Base-by-base conservation (phyloP, 164 flowering plant genomes). In the Kalanchoe fedtschenkoi region DNA sequence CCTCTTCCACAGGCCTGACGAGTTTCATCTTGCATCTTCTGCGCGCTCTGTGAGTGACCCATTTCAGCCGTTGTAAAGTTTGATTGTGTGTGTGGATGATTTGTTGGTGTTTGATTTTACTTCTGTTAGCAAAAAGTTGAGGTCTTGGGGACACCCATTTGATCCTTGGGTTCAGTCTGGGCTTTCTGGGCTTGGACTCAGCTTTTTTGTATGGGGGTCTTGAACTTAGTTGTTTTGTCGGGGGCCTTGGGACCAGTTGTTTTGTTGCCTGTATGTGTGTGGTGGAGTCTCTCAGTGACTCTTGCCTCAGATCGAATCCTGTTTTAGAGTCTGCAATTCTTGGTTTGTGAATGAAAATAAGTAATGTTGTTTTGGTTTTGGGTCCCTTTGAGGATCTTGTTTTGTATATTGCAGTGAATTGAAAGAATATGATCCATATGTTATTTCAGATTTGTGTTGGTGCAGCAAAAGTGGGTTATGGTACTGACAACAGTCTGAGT, bases 151-250 rank as follows among this genome's bases (percentile, higher is more conserved):
- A 24, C 13, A 51, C 32, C 56, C 32, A 10, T 10, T 26, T 26
- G 56, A 47, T 47, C 54, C 9, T 47, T 44, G 16, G 51, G 21
- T 44, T 17, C 51, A 44, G 22, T n/a, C 9, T 44, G 19, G 51
- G 26, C 2, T 44, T 43, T 17, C n/a, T n/a, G 16, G 51, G 54
- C 9, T 47, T 13, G 16, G 44, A 4, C n/a, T 5, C 13, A 9
- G 24, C 1, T 44, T 44, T 19, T 47, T 13, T 21, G 30, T 47
- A 19, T 3, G 19, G 51, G n/a, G 21, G n/a, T 44, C 5, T n/a
- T 44, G 51, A 44, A n/a, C 22, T 47, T 47, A 9, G 54, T 47
- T 47, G n/a, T 44, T n/a, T n/a, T n/a, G n/a, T n/a, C n/a, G n/a
- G 6, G 51, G 51, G 51, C 6, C 6, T 44, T n/a, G 6, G n/a